Conservation (phyloP, 2,329 filamentous ascomycete genomes). For the Xylaria polymorpha region DNA sequence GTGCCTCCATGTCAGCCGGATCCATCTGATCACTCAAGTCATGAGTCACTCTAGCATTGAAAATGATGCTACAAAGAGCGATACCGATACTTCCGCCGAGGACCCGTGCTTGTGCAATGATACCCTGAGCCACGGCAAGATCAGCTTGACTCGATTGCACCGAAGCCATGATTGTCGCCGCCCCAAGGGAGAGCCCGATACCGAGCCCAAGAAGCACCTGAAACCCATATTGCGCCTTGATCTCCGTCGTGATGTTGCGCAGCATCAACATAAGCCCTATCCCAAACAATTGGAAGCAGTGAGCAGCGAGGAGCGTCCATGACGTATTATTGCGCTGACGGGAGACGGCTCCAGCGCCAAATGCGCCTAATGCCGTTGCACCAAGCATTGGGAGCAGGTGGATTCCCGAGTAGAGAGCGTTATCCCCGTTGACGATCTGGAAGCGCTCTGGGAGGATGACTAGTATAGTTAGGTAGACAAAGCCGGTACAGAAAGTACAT, state of each 20-base stretch:
- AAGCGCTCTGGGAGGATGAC: conserved; percentile 70
- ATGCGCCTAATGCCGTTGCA: conserved; percentile 66
- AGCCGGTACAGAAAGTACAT: conserved; percentile 67
- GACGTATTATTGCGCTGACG: conserved; percentile 66
- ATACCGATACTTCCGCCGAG: conserved; percentile 70
- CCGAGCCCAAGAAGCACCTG: conserved; percentile 69
- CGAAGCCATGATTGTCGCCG: conserved; percentile 68
- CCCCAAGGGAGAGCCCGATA: conserved; percentile 67
- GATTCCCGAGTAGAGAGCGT: conserved; percentile 65
- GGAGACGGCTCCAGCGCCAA: conserved; percentile 65
- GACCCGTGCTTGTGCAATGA: conserved; percentile 69
- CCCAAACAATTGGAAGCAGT: conserved; percentile 64
- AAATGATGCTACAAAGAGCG: conserved; percentile 68
- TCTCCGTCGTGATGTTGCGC: conserved; percentile 48
- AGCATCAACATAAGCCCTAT: conserved; percentile 62
- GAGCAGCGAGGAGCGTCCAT: conserved; percentile 61
- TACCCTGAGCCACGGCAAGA: conserved; percentile 68
- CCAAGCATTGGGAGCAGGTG: conserved; percentile 69
- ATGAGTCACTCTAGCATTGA: conserved; percentile 59
- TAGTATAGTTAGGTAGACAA: conserved; percentile 67
- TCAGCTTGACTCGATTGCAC: conserved; percentile 62
- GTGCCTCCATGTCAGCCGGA: conserved; percentile 53
- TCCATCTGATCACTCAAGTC: conserved; percentile 54
- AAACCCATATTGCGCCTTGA: conserved; percentile 63
- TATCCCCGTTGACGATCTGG: conserved; percentile 67